Conservation (phyloP, 805 yeast genomes). For the Cyberlindnera maclurae region DNA sequence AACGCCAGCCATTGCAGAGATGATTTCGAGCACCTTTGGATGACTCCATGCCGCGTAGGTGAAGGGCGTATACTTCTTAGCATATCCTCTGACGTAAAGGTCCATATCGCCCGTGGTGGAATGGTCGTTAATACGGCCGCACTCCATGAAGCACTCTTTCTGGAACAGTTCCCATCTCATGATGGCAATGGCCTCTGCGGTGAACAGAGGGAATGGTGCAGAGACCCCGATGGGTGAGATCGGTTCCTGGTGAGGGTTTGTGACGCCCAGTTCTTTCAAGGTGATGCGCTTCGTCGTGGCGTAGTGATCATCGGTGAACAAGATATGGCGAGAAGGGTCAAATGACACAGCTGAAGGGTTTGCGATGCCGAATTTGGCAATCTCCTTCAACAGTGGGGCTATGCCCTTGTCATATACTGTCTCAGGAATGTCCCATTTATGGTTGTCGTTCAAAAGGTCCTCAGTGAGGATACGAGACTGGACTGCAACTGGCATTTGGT, state of each 20-base stretch:
- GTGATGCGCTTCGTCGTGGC: constrained; percentile 31
- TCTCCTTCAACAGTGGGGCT: constrained; percentile 11
- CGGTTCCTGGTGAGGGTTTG: constrained; percentile 32
- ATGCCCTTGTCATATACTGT: constrained; percentile 10
- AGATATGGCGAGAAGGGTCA: constrained; percentile 32
- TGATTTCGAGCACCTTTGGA: constrained; percentile 46
- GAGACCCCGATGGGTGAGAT: constrained; percentile 50
- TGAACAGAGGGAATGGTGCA: constrained; percentile 55
- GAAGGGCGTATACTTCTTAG: constrained; percentile 41
- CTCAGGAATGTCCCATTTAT: constrained; percentile 11
- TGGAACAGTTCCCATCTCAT: constrained; percentile 50
- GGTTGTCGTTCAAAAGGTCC: constrained; percentile 17
- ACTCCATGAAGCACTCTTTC: constrained; percentile 37
- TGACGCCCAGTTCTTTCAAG: constrained; percentile 43
- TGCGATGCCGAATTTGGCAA: constrained; percentile 14
- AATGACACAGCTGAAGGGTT: constrained; percentile 24
- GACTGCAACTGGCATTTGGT: constrained; percentile 10
- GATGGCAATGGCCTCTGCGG: constrained; percentile 50
- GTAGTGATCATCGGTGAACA: constrained; percentile 31
- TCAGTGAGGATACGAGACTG: constrained; percentile 4
- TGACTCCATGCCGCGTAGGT: constrained; percentile 52
- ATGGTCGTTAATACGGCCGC: constrained; percentile 35
- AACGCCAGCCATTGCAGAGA: constrained; percentile 45
- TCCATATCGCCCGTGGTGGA: constrained; percentile 44
- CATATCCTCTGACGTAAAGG: constrained; percentile 44